Base-by-base conservation (phyloP, 257 asterid species). In the Fraxinus americana region DNA sequence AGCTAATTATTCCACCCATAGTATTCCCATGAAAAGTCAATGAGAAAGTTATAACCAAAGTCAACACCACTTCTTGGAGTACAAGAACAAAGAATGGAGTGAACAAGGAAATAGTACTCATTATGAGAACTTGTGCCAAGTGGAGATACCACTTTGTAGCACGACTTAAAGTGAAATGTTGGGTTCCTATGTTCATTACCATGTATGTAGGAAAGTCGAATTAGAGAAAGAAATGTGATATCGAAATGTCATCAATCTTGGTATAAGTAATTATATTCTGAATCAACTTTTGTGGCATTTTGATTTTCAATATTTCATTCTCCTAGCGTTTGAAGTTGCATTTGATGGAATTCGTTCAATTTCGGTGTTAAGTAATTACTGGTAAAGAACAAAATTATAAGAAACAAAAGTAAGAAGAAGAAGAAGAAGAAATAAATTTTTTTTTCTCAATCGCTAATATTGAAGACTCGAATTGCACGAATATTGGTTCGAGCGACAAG, bases 51-150 rank as follows among this genome's bases (percentile, higher is more conserved):
- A 80, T 70, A 66, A 71, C 54, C 5, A 71, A 63, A 30, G 90
- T 90, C 97, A 88, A 89, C 85, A 81, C 86, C 87, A 80, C 81
- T 81, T 83, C 73, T 75, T 78, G 79, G 85, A 71, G 75, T 52
- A 78, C 79, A 57, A 16, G 27, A 3, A 54, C 25, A 6, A 54
- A 57, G 23, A 21, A 23, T 61, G 32, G 67, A n/a, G 67, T 59
- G 4, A 59, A 59, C 25, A 52, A 21, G 11, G 30, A 8, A 59
- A 59, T 21, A n/a, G 29, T 7, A 59, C 25, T 59, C 67, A 61
- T 61, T 32, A 61, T 32, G 16, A 63, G 69, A 63, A 25, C 17
- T 63, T 25, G 36, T 25, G 36, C 35, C 69, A 63, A 63, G 35
- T 63, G 69, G 35, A 23, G 36, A 12, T 23, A 12, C 69, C 35